Percentiles rank a stretch among this genome's conserved stretches.
Conservation (phyloP, 331 rosid genomes). For the Acacia concinna region DNA sequence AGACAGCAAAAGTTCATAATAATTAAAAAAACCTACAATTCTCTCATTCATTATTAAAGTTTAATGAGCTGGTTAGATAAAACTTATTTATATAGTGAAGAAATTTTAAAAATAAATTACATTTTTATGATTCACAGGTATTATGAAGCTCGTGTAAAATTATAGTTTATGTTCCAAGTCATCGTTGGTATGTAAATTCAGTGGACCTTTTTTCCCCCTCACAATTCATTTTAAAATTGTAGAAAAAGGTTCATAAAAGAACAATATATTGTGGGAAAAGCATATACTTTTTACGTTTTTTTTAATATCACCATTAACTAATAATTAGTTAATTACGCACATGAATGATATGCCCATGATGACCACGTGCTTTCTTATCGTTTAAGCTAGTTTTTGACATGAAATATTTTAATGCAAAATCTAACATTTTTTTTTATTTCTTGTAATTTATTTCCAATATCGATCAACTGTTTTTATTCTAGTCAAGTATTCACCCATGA, state of each 20-base stretch:
- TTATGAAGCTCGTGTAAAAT: neutral
- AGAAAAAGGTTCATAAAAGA: neutral
- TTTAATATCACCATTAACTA: neutral
- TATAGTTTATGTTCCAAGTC: neutral
- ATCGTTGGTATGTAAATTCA: neutral
- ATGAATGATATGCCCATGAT: neutral
- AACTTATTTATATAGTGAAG: neutral
- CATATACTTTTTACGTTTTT: neutral
- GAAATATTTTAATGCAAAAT: neutral
- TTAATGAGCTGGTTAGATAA: neutral
- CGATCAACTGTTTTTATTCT: neutral
- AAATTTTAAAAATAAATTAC: neutral
- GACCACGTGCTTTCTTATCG: neutral
- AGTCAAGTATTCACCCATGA: too few relatives aligned
- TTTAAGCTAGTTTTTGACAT: neutral
- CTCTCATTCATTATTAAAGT: neutral
- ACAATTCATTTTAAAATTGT: neutral
- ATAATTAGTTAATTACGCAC: neutral
- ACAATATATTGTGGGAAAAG: neutral
- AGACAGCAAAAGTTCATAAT: neutral
- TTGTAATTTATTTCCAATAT: neutral
- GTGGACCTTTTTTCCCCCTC: neutral
- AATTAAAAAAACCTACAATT: neutral
- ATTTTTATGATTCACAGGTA: too few relatives aligned
- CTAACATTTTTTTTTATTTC: neutral